Evolutionary conservation across 768 basidiomycete species (phyloP).

Genomic region (Boletus coccyginus): DNA sequence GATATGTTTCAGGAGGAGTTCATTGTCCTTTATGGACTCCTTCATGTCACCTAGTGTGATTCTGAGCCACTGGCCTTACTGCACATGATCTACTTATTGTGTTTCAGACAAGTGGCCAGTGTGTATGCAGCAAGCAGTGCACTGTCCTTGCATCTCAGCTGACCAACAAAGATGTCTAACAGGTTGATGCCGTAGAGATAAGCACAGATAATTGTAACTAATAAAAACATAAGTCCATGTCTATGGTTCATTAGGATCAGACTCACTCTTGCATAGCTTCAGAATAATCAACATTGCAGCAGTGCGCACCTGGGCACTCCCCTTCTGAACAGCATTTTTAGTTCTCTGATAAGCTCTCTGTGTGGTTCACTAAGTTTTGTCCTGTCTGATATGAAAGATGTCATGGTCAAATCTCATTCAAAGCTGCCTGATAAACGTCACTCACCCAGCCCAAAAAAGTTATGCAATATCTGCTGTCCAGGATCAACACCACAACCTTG

Average conservation of each 20-base stretch:
- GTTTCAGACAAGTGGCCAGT: conserved; percentile 13
- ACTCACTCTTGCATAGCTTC: conserved; percentile 21
- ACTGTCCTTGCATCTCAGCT: conserved; percentile 13
- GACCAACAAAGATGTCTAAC: conserved; percentile 14
- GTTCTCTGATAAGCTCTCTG: conserved; percentile 8
- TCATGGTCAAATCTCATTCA: background rate
- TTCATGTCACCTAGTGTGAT: conserved; percentile 13
- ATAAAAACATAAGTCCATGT: background rate
- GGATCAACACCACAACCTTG: background rate
- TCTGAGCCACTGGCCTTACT: background rate
- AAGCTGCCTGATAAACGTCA: background rate
- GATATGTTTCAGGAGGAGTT: conserved; percentile 13
- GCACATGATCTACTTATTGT: conserved; percentile 6
- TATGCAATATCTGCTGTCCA: conserved; percentile 2
- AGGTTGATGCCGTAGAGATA: conserved; percentile 7
- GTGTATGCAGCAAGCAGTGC: conserved; percentile 26
- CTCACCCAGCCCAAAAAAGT: conserved; percentile 20
- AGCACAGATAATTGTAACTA: conserved; percentile 5
- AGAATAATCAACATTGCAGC: conserved; percentile 22
- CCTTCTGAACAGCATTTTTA: conserved; percentile 2
- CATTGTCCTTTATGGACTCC: conserved; percentile 3
- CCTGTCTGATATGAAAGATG: conserved; percentile 2
- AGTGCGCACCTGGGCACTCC: conserved; percentile 15
- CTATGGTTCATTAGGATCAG: background rate
- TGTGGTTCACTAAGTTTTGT: background rate